Percentiles rank a stretch among this genome's conserved stretches.
Conservation (phyloP, 441 rosid genomes). For the Viola pubescens region DNA sequence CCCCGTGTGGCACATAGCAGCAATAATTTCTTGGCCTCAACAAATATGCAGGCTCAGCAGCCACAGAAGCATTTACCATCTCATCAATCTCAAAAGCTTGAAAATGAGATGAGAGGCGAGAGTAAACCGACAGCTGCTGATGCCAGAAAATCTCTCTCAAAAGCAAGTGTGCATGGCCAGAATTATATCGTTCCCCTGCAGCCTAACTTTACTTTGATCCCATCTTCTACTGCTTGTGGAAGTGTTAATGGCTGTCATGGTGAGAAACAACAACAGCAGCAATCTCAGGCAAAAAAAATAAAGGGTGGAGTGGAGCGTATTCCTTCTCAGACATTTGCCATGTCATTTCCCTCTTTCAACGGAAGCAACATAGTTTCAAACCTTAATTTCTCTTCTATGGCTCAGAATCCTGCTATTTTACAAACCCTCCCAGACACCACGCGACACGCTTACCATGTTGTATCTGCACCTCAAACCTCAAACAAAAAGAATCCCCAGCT, state of each 20-base stretch:
- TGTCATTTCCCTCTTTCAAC: constrained; percentile 55
- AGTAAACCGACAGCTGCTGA: constrained; percentile 47
- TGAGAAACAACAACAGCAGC: constrained; percentile 43
- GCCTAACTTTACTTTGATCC: constrained; percentile 41
- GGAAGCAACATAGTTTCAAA: constrained; percentile 37
- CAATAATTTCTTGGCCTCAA: constrained; percentile 31
- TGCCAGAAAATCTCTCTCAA: constrained; percentile 35
- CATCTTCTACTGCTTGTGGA: constrained; percentile 32
- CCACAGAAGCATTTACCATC: constrained; percentile 42
- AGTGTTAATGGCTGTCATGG: constrained; percentile 22
- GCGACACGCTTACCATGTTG: constrained; percentile 43
- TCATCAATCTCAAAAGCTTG: constrained; percentile 39
- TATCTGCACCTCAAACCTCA: constrained; percentile 41
- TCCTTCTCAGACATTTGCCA: constrained; percentile 55
- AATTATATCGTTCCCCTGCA: constrained; percentile 44
- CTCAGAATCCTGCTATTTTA: constrained; percentile 53
- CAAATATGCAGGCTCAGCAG: constrained; percentile 42
- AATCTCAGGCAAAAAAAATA: constrained; percentile 31
- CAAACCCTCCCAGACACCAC: constrained; percentile 56
- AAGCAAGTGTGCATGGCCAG: constrained; percentile 39
- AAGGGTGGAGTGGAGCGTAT: constrained; percentile 46
- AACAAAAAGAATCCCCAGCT: constrained; percentile 52
- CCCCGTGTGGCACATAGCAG: constrained; percentile 33
- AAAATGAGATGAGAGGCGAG: constrained; percentile 44
- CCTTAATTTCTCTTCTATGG: constrained; percentile 49